Base-by-base conservation (phyloP, 2,329 filamentous ascomycete species). In the Fusarium decemcellulare region DNA sequence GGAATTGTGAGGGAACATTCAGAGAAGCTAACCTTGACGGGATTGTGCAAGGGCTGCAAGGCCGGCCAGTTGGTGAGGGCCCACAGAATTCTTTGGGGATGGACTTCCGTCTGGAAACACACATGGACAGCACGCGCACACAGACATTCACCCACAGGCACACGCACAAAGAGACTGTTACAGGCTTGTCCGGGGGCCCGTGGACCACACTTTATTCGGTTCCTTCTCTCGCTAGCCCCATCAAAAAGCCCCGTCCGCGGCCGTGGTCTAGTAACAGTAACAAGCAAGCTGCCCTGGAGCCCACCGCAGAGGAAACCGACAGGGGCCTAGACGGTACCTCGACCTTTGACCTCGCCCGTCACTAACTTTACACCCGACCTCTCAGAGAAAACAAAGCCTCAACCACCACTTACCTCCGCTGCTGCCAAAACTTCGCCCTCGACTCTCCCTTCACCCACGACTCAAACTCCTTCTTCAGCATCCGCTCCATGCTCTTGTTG, bases 301-400 rank as follows among this genome's bases (percentile, higher is more conserved):
- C 29, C 27, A 51, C 29, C 32, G 32, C 14, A 50, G 32, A 34
- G 51, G 44, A 43, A 42, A 76, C 74, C 71, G 75, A 79, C 79
- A 80, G 74, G 77, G 77, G 77, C 73, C 67, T 29, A 11, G 32
- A 54, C 64, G 23, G 18, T 47, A 32, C 43, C 43, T 47, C 43
- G 23, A 30, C 43, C 43, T 51, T 61, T 48, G 59, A 59, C 44
- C 60, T 67, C 54, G 43, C 67, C 59, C 71, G 61, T 61, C 61
- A 59, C 65, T 62, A 66, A 65, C 62, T 61, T 53, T 63, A 55
- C 56, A 59, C 36, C 23, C 23, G 23, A 23, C 23, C 34, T 34
- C 36, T 34, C 34, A 48, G 68, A 71, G 76, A 81, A 81, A 81
- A 79, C 80, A 79, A 81, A 81, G 80, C 80, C 79, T 82, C 81